A percentile compares a stretch with the other conserved stretches of the same genome.
Evolutionary conservation across 352 stramenopile species (phyloP).

Genomic region (Phytopythium sindhum): DNA sequence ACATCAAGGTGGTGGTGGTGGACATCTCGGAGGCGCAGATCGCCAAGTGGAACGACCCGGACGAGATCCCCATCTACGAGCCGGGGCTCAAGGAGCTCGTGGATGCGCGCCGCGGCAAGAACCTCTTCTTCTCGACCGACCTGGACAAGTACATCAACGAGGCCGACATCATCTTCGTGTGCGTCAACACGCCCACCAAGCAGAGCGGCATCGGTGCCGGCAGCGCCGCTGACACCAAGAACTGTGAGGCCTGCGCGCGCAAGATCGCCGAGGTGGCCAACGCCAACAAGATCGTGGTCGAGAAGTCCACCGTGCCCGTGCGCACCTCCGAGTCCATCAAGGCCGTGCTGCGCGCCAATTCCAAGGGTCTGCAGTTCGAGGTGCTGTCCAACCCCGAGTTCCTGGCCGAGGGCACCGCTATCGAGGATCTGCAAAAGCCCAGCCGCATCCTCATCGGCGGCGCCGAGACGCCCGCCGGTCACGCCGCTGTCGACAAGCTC

Average conservation of each 20-base stretch:
- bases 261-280: slow-evolving; percentile 96
- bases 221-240: slow-evolving; percentile 98
- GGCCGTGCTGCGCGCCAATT: slow-evolving; percentile 94
- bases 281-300: slow-evolving; percentile 97
- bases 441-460: slow-evolving; percentile 98
- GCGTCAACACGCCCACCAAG: slow-evolving; percentile 99
- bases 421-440: slow-evolving; percentile 94
- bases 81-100: slow-evolving; percentile 97
- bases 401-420: slow-evolving; percentile 98
- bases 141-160: slow-evolving; percentile 96
- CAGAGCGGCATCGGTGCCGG: slow-evolving; percentile 95
- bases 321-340: slow-evolving; percentile 97
- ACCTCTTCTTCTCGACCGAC: slow-evolving; percentile 99
- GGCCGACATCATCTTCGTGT: slow-evolving; percentile 99
- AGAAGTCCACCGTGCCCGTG: slow-evolving; percentile 99
- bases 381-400: slow-evolving; percentile 99
- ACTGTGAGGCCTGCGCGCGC: slow-evolving; percentile 97
- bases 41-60: slow-evolving; percentile 95
- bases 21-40: slow-evolving; percentile 96
- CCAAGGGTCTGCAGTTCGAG: slow-evolving; percentile 93
- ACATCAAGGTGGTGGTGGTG: slow-evolving; percentile 97
- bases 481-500: slow-evolving; percentile 88
- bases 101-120: slow-evolving; percentile 87
- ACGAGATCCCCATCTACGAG: slow-evolving; percentile 99
- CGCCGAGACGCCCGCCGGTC: slow-evolving; percentile 88